Evolutionary conservation across 106 monocot genomes (phyloP), one percentile per base, ranked within the genome.

Genomic region (Apostasia ramifera): DNA sequence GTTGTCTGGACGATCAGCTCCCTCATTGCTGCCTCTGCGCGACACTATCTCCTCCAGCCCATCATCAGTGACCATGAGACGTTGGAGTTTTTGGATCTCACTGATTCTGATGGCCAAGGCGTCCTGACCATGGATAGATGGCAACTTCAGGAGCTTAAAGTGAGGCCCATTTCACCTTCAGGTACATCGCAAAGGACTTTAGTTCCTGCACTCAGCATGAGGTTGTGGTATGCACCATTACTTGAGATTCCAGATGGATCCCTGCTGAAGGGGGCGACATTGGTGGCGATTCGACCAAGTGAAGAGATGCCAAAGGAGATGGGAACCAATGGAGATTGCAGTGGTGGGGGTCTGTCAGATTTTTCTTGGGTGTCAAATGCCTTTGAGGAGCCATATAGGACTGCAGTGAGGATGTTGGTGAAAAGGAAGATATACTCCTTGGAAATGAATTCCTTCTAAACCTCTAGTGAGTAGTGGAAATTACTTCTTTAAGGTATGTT

Each of bases 401-500:
- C 81, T 5, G 95, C 95, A 2, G 91, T 58, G 0, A 82, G 61
- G 68, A 66, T 86, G 78, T 82, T 95, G 13, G 61, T 89, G 67
- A 89, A 82, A 73, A 72, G 86, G 72, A 80, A 80, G 63, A 80
- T 71, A 15, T 86, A 92, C 66, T 76, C 78, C 42, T 80, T 95
- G 49, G 92, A 95, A 78, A 95, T 95, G 95, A 95, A 95, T 81
- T 88, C 92, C 13, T 95, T 95, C 70, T 95, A 84, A 93, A 8
- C 3, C 12, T 55, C 6, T 11, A 40, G 9, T 40, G 59, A 59
- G 14, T 39, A 8, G 59, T 2, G 9, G 40, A 40, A 59, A 59
- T 59, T 26, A 26, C 26, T 26, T 26, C 26, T 26, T 26, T 26
- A 26, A 26, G 26, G 26, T 26, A 0, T 26, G 26, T 26, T 26